Conservation (phyloP, 306 rosid genomes). For the Oxytropis ochrocephala region DNA sequence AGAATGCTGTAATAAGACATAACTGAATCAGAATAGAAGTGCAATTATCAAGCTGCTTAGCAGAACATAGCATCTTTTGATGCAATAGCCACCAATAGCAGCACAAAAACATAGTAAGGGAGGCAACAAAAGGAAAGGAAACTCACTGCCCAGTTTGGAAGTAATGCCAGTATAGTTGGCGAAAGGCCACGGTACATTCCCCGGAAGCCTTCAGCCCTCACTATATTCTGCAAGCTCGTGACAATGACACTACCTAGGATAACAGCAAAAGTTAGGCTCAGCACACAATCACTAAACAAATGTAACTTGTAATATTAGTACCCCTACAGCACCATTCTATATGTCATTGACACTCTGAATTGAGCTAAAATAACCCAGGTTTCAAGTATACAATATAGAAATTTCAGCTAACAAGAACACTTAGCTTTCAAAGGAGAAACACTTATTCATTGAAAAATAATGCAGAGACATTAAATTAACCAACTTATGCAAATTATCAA, state of each 20-base stretch:
- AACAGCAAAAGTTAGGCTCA: constrained; percentile 9
- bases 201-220: constrained; percentile 72
- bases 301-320: not conserved
- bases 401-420: not conserved
- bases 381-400: not conserved
- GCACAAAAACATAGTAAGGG: not conserved
- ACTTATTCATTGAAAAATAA: not conserved
- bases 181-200: constrained; percentile 98
- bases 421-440: not conserved
- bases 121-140: constrained; percentile 13
- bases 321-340: not conserved
- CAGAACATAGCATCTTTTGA: not conserved
- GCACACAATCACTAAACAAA: not conserved
- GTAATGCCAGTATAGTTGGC: constrained; percentile 87
- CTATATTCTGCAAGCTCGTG: constrained; percentile 59
- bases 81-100: not conserved
- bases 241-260: constrained; percentile 73
- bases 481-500: not conserved
- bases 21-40: not conserved
- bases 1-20: not conserved
- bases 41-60: not conserved
- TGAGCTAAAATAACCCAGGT: not conserved
- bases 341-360: not conserved
- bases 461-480: not conserved
- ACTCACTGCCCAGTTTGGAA: constrained; percentile 99